Conservation (phyloP, 805 yeast species). For the Wickerhamomyces silvicola region DNA sequence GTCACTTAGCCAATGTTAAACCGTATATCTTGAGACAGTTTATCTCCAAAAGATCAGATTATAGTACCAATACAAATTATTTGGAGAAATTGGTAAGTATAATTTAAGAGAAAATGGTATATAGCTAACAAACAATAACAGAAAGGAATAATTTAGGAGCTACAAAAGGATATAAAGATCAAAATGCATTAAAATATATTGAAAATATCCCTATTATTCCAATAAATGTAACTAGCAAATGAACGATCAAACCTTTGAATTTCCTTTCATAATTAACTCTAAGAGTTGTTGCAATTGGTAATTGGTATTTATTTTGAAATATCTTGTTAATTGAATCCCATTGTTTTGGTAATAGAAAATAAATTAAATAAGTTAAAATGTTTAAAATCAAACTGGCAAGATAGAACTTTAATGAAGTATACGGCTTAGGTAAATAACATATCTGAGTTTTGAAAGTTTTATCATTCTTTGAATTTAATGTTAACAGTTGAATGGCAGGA, state of each 20-base stretch:
- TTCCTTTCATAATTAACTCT: constrained; percentile 6
- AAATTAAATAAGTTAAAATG: constrained; percentile 13
- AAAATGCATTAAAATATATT: constrained; percentile 17
- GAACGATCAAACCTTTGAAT: constrained; percentile 6
- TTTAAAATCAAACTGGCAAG: constrained; percentile 19
- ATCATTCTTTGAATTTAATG: constrained; percentile 39
- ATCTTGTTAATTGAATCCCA: constrained; percentile 14
- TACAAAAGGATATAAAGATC: too few relatives aligned
- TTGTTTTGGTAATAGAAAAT: constrained; percentile 23
- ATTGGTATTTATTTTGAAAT: constrained; percentile 1
- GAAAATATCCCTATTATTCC: constrained; percentile 15
- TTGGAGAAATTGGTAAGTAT: constrained; percentile 19
- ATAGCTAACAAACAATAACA: not conserved
- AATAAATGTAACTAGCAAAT: constrained; percentile 4
- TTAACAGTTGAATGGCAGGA: constrained; percentile 84
- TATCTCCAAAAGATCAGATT: constrained; percentile 65
- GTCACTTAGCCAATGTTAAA: constrained; percentile 63
- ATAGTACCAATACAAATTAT: constrained; percentile 37
- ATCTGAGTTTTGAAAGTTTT: constrained; percentile 37
- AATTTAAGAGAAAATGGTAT: too few relatives aligned
- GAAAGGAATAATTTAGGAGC: not conserved
- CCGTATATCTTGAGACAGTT: constrained; percentile 58
- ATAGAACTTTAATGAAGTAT: constrained; percentile 33
- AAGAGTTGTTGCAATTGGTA: constrained; percentile 16
- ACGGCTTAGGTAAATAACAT: constrained; percentile 56